A percentile compares a stretch with the other conserved stretches of the same genome.
Conservation (phyloP, 345 rosid species). For the Syzygium jambos region DNA sequence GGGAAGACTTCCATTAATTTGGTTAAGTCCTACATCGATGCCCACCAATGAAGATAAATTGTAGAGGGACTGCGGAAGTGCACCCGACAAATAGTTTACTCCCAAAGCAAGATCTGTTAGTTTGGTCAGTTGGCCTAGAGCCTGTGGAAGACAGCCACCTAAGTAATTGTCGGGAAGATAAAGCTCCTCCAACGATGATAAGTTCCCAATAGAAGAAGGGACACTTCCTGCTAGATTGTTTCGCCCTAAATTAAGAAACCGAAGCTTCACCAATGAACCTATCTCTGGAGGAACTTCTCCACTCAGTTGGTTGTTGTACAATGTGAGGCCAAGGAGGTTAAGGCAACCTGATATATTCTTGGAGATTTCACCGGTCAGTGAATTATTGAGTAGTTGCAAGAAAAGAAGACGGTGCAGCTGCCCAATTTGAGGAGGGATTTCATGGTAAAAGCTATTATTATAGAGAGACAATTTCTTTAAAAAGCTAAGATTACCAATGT, state of each 20-base stretch:
- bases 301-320: background rate
- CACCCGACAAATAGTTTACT: background rate
- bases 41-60: conserved; percentile 5
- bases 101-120: background rate
- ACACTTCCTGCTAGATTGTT: conserved; percentile 17
- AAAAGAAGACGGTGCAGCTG: conserved; percentile 5
- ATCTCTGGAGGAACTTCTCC: conserved; percentile 15
- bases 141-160: conserved; percentile 5
- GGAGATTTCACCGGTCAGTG: conserved; percentile 8
- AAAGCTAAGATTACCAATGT: background rate
- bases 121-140: conserved; percentile 6
- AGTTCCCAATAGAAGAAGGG: conserved; percentile 15
- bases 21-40: background rate
- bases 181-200: background rate
- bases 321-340: background rate
- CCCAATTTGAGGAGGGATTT: background rate
- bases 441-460: background rate
- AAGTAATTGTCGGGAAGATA: background rate
- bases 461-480: background rate
- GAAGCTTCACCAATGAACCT: conserved; percentile 7
- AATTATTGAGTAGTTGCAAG: background rate
- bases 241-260: background rate
- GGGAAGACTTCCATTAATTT: conserved; percentile 17
- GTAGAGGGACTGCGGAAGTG: conserved; percentile 10
- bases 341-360: conserved; percentile 8